A percentile compares a stretch with the other conserved stretches of the same genome.
phyloP scores from a whole-genome alignment of 768 basidiomycete species.

The Pluteus cervinus region DNA sequence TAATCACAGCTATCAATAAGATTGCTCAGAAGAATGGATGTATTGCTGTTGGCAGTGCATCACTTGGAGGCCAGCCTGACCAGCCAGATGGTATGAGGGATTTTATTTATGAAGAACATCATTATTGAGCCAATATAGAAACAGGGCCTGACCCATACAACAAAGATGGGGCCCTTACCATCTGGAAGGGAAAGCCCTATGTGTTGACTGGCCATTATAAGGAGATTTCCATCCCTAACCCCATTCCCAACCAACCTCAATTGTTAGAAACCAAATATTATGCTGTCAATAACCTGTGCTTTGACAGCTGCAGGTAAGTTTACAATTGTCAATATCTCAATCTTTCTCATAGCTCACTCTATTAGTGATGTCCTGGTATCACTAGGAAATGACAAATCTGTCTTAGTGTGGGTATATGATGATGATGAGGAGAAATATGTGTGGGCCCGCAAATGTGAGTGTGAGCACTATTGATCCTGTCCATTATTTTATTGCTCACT shows the following conservation, averaged over 20 bases:
- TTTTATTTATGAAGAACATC: slow-evolving; percentile 6
- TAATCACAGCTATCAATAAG: slow-evolving; percentile 40
- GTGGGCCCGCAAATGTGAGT: slow-evolving; percentile 4
- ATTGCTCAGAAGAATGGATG: slow-evolving; percentile 39
- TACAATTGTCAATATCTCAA: slow-evolving; percentile 4
- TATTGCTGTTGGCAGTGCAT: slow-evolving; percentile 40
- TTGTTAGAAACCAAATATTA: slow-evolving; percentile 35
- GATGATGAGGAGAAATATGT: slow-evolving; percentile 14
- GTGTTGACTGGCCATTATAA: slow-evolving; percentile 15
- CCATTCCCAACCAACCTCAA: background rate
- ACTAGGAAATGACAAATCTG: slow-evolving; percentile 37
- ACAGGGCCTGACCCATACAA: slow-evolving; percentile 39
- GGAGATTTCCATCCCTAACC: slow-evolving; percentile 7
- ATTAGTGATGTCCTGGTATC: slow-evolving; percentile 38
- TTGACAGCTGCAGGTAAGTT: slow-evolving; percentile 42
- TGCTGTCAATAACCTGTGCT: slow-evolving; percentile 48
- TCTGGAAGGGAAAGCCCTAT: slow-evolving; percentile 23
- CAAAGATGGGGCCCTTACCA: slow-evolving; percentile 38
- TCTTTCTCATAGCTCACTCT: slow-evolving; percentile 3
- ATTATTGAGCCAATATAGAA: slow-evolving; percentile 5
- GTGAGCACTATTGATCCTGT: slow-evolving; percentile 1
- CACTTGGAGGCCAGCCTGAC: slow-evolving; percentile 39
- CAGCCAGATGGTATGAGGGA: slow-evolving; percentile 16
- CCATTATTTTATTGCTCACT: background rate
- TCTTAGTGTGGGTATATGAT: slow-evolving; percentile 36